Percentiles rank a stretch among this genome's conserved stretches.
Conservation (phyloP, 2,329 filamentous ascomycete genomes). For the Aureobasidium melanogenum region DNA sequence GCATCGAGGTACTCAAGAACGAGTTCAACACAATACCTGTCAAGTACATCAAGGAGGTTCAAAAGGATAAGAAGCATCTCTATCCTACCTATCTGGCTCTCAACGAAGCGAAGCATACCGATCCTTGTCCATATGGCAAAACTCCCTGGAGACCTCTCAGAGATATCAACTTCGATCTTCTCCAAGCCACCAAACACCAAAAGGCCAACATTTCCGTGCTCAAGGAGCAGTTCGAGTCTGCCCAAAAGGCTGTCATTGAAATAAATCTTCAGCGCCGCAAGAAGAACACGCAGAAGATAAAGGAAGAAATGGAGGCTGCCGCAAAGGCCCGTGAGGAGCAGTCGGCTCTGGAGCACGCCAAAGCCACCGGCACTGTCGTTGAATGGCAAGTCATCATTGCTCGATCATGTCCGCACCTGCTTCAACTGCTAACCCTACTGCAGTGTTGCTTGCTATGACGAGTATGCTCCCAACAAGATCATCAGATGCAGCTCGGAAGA, state of each 20-base stretch:
- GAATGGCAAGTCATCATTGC: slow-evolving; percentile 43
- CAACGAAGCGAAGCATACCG: slow-evolving; percentile 14
- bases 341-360: slow-evolving; percentile 26
- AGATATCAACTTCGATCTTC: background rate
- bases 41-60: slow-evolving; percentile 25
- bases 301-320: slow-evolving; percentile 19
- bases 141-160: background rate
- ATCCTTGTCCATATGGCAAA: background rate
- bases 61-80: slow-evolving; percentile 26
- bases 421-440: background rate
- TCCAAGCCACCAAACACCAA: background rate
- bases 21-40: slow-evolving; percentile 32
- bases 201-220: slow-evolving; percentile 14
- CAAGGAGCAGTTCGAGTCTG: slow-evolving; percentile 26
- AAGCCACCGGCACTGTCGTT: slow-evolving; percentile 40
- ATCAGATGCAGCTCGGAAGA: slow-evolving; percentile 54
- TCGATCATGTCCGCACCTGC: background rate
- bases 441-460: slow-evolving; percentile 53
- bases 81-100: slow-evolving; percentile 31
- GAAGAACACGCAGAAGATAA: slow-evolving; percentile 17
- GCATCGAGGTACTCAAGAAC: slow-evolving; percentile 28
- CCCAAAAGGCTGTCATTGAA: slow-evolving; percentile 20
- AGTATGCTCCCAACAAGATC: slow-evolving; percentile 58
- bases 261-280: slow-evolving; percentile 16
- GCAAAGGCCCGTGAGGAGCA: slow-evolving; percentile 6